Base-by-base conservation (phyloP, 2,329 filamentous ascomycete genomes). In the Diaporthe nobilis region DNA sequence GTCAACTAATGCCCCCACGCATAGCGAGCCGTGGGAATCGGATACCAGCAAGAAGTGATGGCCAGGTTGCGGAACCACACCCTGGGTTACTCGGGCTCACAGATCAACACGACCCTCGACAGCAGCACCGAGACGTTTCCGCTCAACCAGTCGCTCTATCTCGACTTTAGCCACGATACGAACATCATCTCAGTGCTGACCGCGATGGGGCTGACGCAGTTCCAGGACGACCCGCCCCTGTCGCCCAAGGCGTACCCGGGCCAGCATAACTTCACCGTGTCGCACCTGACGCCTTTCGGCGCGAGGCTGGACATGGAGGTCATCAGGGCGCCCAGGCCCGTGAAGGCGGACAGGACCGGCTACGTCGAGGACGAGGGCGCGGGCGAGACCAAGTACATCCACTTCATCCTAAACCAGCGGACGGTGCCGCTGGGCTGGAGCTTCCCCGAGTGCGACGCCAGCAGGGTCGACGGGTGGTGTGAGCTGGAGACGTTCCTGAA, bases 111-210 rank as follows among this genome's bases (percentile, higher is more conserved):
- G n/a, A 94, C 93, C 0, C 88, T 94, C 42, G 92, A 94, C 84
- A 90, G 88, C 80, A 94, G 89, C 82, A 88, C 88, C 0, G 86
- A 86, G 49, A 95, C 93, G 0, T 96, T 96, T 82, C 94, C 94
- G 0, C 84, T 94, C 5, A 90, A 95, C 81, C 94, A 96, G 81
- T 89, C 86, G 31, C 86, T 96, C 22, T 95, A 95, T 82, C 90
- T 95, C 68, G 94, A 95, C 85, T 95, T 95, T 82, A 92, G 90
- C 22, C 94, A 96, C 82, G 94, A 96, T 83, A 93, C 92, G 44
- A 94, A 94, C 81, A 94, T 94, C 76, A 87, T 92, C 79, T 89
- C 89, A 37, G 90, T 95, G 78, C 85, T 95, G 5, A 91, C 93
- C 0, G 94, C 94, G 0, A 94, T 96, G 76, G 93, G 93, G 1